Evolutionary conservation across 169 alveolate species (phyloP), one percentile per base, ranked within the genome.

Genomic region (Sarcocystis neurona): DNA sequence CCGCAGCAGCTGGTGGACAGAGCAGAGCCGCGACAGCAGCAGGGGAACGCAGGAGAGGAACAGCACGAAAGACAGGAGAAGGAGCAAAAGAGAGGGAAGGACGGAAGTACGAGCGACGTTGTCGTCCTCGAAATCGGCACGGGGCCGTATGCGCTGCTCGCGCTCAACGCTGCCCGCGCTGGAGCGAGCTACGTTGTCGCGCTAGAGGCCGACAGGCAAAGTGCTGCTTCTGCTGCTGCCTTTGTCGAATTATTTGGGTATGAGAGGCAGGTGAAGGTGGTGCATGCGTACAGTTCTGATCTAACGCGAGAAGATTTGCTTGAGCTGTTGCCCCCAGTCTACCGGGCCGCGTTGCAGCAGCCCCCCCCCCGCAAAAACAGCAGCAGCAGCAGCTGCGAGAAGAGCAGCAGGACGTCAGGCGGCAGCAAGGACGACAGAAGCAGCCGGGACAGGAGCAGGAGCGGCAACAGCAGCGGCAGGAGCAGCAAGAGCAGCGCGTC

Each of bases 121-220:
- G 84, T 50, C 27, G 90, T 89, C 15, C 56, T 89, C 3, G 92
- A 89, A 39, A 79, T 89, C 12, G 92, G 92, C 27, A 89, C 92
- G 41, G 92, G 92, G 5, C 92, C 92, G 46, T 89, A 60, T 23
- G 92, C 87, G 3, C 70, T 89, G 37, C 74, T 79, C 20, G 88
- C 92, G 8, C n/a, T 89, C 18, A 89, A 89, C 48, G 92, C 92
- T 5, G 89, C 92, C 5, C 8, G 92, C 8, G 92, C 88, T 5
- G 92, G 92, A 1, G 90, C 90, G 2, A 20, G 90, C 18, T 34
- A 84, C 2, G 84, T 56, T 8, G 56, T 85, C 10, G 90, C 90
- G 8, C 47, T 85, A 18, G 90, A 85, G n/a, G 90, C 90, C 4
- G 90, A 85, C 47, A 3, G 84, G 10, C 75, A 56, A 30, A 85